Conservation (phyloP, 2,329 filamentous ascomycete species). For the Arthrobotrys musiformis region DNA sequence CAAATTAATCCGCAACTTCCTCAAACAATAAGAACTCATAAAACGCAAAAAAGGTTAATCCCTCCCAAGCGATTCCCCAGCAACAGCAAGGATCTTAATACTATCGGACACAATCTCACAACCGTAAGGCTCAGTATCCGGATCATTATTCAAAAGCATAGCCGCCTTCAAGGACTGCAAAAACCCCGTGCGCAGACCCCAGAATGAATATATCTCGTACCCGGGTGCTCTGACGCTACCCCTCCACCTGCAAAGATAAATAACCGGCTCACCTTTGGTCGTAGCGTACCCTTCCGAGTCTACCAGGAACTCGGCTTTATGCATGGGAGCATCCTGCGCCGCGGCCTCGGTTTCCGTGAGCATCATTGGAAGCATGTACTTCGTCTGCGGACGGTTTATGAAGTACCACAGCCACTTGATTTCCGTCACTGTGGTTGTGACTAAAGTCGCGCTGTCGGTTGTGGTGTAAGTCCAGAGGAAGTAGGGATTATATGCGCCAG, state of each 20-base stretch:
- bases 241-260: background rate
- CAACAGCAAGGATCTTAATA: background rate
- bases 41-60: no score
- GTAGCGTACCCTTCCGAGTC: background rate
- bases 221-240: background rate
- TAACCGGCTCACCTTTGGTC: background rate
- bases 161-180: background rate
- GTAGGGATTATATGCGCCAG: background rate
- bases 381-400: background rate
- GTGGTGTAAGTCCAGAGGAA: background rate
- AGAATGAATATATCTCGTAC: background rate
- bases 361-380: background rate
- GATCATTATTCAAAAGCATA: background rate
- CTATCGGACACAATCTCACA: background rate
- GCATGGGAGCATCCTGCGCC: background rate
- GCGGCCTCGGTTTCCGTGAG: background rate
- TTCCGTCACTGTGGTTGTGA: background rate
- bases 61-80: background rate
- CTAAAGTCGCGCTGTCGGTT: background rate
- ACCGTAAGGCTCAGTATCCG: background rate
- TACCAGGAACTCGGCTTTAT: background rate
- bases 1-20: no score
- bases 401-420: background rate
- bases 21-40: no score
- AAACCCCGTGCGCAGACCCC: background rate